phyloP scores from a whole-genome alignment of 495 filamentous ascomycete species.

The Astrothelium macrocarpum region DNA sequence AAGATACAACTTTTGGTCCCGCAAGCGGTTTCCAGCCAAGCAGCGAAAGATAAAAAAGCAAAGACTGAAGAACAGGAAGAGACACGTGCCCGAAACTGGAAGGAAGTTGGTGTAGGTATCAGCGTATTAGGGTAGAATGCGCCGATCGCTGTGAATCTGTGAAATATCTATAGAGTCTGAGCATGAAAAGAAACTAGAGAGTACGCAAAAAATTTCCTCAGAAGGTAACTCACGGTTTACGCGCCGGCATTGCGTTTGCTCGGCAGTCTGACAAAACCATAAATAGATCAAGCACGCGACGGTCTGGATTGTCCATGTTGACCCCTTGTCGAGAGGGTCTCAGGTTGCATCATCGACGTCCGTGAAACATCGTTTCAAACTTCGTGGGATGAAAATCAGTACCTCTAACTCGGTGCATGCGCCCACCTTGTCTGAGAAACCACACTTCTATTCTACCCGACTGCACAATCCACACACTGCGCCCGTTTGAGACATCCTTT shows the following conservation, averaged over 20 bases:
- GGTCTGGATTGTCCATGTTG: not conserved
- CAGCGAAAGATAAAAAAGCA: not conserved
- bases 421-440: too few relatives aligned
- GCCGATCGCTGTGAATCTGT: too few relatives aligned
- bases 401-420: too few relatives aligned
- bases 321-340: conserved; percentile 3
- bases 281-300: not conserved
- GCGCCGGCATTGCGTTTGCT: not conserved
- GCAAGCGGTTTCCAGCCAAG: conserved; percentile 1
- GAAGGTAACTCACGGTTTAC: not conserved
- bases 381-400: too few relatives aligned
- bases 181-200: not conserved
- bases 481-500: too few relatives aligned
- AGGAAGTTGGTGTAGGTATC: not conserved
- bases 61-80: not conserved
- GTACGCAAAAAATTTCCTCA: not conserved
- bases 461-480: too few relatives aligned
- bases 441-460: too few relatives aligned
- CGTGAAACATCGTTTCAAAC: conserved; percentile 1
- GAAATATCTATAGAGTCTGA: not conserved
- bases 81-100: not conserved
- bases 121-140: too few relatives aligned
- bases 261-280: not conserved
- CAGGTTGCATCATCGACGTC: not conserved
- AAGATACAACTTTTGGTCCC: not conserved